Evolutionary conservation across 140 eudicot genomes (phyloP).

Genomic region (Erigeron philadelphicus): DNA sequence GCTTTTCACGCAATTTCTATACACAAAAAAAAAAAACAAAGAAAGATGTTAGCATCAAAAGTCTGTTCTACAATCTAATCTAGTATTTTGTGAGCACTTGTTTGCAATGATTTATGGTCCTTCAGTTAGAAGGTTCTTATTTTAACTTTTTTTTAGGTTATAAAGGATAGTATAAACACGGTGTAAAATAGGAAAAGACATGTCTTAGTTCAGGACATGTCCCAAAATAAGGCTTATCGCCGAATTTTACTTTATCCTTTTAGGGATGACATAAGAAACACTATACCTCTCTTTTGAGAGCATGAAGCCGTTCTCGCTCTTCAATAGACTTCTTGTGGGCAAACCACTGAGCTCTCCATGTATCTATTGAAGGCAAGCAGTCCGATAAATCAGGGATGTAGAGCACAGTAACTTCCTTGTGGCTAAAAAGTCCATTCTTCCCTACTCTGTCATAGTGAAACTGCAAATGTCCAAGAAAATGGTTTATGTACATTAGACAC

Average conservation of each 20-base stretch:
- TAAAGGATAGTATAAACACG: not conserved
- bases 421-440: conserved; percentile 80
- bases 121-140: not conserved
- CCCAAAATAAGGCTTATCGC: too few species aligned
- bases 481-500: not conserved
- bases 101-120: not conserved
- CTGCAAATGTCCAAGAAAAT: conserved; percentile 36
- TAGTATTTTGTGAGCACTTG: not conserved
- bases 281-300: conserved; percentile 63
- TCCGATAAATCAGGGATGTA: conserved; percentile 83
- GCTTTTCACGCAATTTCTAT: conserved; percentile 41
- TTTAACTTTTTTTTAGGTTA: conserved; percentile 14
- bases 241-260: not conserved
- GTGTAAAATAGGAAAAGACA: too few species aligned
- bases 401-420: conserved; percentile 82
- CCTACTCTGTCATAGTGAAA: conserved; percentile 92
- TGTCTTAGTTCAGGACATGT: too few species aligned
- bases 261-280: conserved; percentile 12
- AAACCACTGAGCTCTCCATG: conserved; percentile 86
- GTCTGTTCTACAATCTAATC: not conserved
- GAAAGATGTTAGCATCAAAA: conserved; percentile 9
- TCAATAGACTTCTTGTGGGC: conserved; percentile 68
- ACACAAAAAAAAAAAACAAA: conserved; percentile 9
- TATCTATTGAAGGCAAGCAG: conserved; percentile 77
- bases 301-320: conserved; percentile 53